Evolutionary conservation across 345 rosid genomes (phyloP).

Genomic region (Adansonia digitata): DNA sequence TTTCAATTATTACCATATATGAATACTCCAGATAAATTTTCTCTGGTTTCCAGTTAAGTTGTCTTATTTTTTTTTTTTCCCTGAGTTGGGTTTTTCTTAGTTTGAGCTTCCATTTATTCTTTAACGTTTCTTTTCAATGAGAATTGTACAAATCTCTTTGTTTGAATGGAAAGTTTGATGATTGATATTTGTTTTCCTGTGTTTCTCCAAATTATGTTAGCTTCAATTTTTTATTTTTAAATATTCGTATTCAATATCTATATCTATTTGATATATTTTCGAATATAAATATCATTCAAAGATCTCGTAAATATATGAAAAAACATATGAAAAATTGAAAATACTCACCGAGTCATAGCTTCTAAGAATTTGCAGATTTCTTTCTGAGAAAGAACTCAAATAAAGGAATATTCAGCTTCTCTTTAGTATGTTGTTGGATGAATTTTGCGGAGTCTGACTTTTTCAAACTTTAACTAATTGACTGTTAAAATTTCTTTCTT

Average conservation of each 20-base stretch:
- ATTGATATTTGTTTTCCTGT: background rate
- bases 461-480: background rate
- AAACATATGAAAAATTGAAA: too few relatives aligned
- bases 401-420: background rate
- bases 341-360: too few relatives aligned
- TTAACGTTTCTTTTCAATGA: background rate
- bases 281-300: too few relatives aligned
- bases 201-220: too few relatives aligned
- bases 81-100: background rate
- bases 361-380: slow-evolving; percentile 20
- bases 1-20: background rate
- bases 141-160: background rate
- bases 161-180: background rate
- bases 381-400: background rate
- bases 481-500: background rate
- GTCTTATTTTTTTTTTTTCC: background rate
- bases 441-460: background rate
- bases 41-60: background rate
- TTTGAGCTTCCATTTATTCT: background rate
- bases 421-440: background rate
- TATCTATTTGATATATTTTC: too few relatives aligned
- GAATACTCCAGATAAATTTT: background rate
- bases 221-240: too few relatives aligned
- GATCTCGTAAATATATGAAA: too few relatives aligned
- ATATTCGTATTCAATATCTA: too few relatives aligned